Base-by-base conservation (phyloP, 2,329 filamentous ascomycete species). In the Chalaropsis ovoidea region DNA sequence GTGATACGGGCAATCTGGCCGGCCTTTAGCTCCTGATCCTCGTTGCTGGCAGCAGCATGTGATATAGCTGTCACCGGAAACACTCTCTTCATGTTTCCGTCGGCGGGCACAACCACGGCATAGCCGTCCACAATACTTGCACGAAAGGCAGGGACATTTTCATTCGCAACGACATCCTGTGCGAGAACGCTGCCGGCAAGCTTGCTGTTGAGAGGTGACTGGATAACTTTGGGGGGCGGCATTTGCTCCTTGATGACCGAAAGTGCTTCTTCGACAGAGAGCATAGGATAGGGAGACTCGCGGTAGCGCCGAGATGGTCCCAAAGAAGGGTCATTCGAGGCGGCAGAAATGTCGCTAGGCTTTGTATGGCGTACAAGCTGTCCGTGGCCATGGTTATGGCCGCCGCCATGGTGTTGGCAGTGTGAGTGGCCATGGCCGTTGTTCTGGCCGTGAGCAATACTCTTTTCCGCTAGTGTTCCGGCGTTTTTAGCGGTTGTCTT, bases 41-140 rank as follows among this genome's bases (percentile, higher is more conserved):
- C 82, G 39, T 88, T 83, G 0, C 86, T 83, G 0, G 90, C 84
- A 17, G 90, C 83, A 11, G 94, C 94, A 73, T 96, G 91, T 0
- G 91, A 95, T 13, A 97, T 81, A 0, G 89, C 87, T 0, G 87
- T 86, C 15, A 99, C 93, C 0, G 93, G 91, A 72, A 94, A 97
- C 0, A 86, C 77, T 0, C 93, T 92, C 70, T 87, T 89, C 61
- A 89, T 82, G 61, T 81, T 84, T 0, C 81, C 84, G 49, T 84
- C 79, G 39, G 77, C 76, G 64, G 82, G 81, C 5, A 84, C 86
- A 45, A 92, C 85, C 0, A 95, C 83, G 1, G 94, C 94, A 72
- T 99, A 99, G 0, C 94, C 94, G 74, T 99, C 94, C 0, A 99
- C 94, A 49, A 96, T 97, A 72, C 93, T 97, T 19, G 94, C 94